Evolutionary conservation across 768 basidiomycete genomes (phyloP).

Genomic region (Omphalotus guepiniiformis): DNA sequence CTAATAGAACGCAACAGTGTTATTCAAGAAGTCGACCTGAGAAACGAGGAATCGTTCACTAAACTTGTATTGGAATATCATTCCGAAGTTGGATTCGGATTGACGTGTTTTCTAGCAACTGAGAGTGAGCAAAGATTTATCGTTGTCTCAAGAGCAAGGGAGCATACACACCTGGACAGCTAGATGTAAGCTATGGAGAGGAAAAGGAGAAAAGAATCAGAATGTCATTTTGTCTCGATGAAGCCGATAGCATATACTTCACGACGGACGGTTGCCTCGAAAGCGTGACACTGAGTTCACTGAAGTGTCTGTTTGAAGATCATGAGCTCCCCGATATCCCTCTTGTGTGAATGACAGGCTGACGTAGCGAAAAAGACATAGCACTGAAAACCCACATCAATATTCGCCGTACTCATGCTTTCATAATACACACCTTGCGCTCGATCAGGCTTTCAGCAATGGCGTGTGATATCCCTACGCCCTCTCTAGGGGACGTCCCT

Average conservation of each 20-base stretch:
- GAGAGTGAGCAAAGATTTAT: background rate
- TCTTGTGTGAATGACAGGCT: constrained; percentile 13
- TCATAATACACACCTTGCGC: constrained; percentile 48
- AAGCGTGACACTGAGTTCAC: constrained; percentile 73
- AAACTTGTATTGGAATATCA: constrained; percentile 79
- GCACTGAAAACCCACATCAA: constrained; percentile 37
- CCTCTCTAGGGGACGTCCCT: constrained; percentile 85
- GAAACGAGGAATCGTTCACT: background rate
- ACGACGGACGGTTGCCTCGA: constrained; percentile 74
- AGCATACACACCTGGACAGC: constrained; percentile 58
- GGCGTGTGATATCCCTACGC: constrained; percentile 77
- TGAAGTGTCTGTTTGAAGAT: constrained; percentile 71
- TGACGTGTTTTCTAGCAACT: constrained; percentile 46
- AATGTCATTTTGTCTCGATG: background rate
- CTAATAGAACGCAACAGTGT: constrained; percentile 34
- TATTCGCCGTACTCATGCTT: background rate
- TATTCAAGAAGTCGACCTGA: background rate
- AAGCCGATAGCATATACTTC: constrained; percentile 46
- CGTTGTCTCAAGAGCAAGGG: background rate
- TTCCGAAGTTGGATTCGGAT: constrained; percentile 55
- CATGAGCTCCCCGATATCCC: no score
- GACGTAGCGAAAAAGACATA: constrained; percentile 93
- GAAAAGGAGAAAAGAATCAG: background rate
- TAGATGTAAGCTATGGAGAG: constrained; percentile 64
- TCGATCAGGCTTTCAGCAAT: constrained; percentile 75